Base-by-base conservation (phyloP, 2,329 filamentous ascomycete genomes). In the Penicillium capsulatum region DNA sequence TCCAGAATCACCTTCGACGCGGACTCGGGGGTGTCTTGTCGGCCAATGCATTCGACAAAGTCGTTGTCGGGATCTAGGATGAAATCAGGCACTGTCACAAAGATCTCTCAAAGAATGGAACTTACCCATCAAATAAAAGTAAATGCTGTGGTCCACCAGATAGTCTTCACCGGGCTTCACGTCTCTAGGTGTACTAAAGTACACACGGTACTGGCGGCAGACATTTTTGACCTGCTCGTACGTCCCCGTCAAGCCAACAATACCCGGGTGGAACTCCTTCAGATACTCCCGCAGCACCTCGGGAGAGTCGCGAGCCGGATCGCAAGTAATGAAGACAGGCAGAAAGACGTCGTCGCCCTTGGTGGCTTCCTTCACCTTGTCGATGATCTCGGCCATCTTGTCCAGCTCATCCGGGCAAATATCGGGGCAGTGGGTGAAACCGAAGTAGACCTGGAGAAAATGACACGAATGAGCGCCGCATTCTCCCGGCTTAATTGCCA, bases 361-460 rank as follows among this genome's bases (percentile, higher is more conserved):
- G 14, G 64, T 65, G 30, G 53, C 58, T 26, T 59, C 63, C 44
- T 64, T 62, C 37, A 82, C 76, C 43, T 72, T 72, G 61, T 98
- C 89, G 60, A 94, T 84, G 80, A 97, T 95, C 42, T 77, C 76
- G n/a, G 91, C 86, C 90, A 98, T 96, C 74, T 98, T 98, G 72
- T 98, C 92, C 57, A 98, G 83, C 70, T 98, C 92, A 61, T 98
- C 92, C 22, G 92, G 92, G 72, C 92, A 98, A 63, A 98, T 98
- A 64, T 98, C 92, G 16, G 92, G 92, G 65, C 92, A 98, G 67
- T 96, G 90, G 7, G 88, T 91, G 76, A 98, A 98, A 58, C 92
- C 92, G 64, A 98, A 98, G 71, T 98, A 98, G 26, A 97, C 81
- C 87, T 92, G 5, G 3, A 41, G 15, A 9, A 7, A 32, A 27